Conservation (phyloP, 2,329 filamentous ascomycete genomes). For the Pseudogymnoascus sp. region DNA sequence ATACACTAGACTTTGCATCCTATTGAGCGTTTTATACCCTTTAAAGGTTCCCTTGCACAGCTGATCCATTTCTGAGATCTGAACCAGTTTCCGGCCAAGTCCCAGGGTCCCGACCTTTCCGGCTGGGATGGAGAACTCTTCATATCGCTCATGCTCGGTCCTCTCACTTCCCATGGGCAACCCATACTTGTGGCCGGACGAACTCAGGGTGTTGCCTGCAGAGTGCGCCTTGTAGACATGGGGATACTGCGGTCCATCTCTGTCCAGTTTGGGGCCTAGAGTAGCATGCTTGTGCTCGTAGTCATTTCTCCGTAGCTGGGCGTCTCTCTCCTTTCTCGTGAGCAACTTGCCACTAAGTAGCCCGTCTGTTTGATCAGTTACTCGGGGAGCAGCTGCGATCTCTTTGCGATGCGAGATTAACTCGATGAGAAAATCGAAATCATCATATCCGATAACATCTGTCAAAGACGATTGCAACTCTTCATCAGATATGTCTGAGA, state of each 20-base stretch:
- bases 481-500: conserved; percentile 61
- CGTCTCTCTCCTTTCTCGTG: conserved; percentile 68
- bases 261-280: conserved; percentile 61
- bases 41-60: conserved; percentile 87
- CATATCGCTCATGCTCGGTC: conserved; percentile 63
- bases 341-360: conserved; percentile 49
- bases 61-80: conserved; percentile 76
- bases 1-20: conserved; percentile 97
- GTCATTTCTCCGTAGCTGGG: conserved; percentile 66
- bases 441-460: conserved; percentile 86
- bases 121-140: conserved; percentile 82
- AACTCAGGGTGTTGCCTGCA: conserved; percentile 77
- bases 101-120: conserved; percentile 66
- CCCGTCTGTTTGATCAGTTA: conserved; percentile 31
- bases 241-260: conserved; percentile 70
- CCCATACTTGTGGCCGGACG: conserved; percentile 71
- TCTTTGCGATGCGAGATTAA: conserved; percentile 69
- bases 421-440: conserved; percentile 87
- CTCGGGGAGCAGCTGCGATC: conserved; percentile 43
- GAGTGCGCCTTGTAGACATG: conserved; percentile 83
- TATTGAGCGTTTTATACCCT: conserved; percentile 86
- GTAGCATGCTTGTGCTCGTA: conserved; percentile 71
- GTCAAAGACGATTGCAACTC: conserved; percentile 86
- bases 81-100: conserved; percentile 63
- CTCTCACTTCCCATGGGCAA: conserved; percentile 68